These are phyloP conservation scores for Firmiana major DNA, from an alignment of 345 rosid species.

Conservation along the genomic window DNA sequence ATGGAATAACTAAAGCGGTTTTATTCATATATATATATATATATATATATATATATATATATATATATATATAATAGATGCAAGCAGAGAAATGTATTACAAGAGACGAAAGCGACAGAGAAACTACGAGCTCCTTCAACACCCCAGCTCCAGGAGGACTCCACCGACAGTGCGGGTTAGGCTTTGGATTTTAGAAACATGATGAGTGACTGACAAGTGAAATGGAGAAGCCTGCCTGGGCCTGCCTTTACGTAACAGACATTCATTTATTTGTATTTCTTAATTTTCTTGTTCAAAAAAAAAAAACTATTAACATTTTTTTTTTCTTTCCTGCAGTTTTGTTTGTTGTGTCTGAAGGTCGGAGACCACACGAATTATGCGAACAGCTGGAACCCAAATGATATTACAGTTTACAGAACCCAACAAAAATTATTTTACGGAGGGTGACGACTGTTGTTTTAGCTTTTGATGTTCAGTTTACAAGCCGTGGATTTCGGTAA, in stretches of 20 bases:
- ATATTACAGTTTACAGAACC: too few relatives aligned
- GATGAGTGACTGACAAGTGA: neutral
- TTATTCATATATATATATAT: neutral
- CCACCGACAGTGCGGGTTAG: slow-evolving; percentile 10
- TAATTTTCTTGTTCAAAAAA: neutral
- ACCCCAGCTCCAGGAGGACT: neutral
- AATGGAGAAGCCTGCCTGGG: too few relatives aligned
- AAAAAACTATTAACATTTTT: neutral
- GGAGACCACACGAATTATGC: neutral
- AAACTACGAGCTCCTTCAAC: neutral
- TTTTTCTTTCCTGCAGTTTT: neutral
- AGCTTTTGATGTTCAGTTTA: too few relatives aligned
- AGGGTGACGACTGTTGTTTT: too few relatives aligned
- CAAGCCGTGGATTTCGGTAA: too few relatives aligned
- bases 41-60: too few relatives aligned
- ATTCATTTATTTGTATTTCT: neutral
- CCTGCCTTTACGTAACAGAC: neutral
- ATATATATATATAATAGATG: slow-evolving; percentile 9
- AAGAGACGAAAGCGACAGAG: slow-evolving; percentile 9
- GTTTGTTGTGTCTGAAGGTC: neutral
- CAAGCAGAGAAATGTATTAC: neutral
- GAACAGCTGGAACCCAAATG: too few relatives aligned
- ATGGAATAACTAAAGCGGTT: neutral
- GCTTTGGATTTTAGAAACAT: neutral
- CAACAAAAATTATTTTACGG: too few relatives aligned